A percentile compares a stretch with the other conserved stretches of the same genome.
phyloP scores from a whole-genome alignment of 108 stramenopile species.

The Skeletonema potamos region DNA sequence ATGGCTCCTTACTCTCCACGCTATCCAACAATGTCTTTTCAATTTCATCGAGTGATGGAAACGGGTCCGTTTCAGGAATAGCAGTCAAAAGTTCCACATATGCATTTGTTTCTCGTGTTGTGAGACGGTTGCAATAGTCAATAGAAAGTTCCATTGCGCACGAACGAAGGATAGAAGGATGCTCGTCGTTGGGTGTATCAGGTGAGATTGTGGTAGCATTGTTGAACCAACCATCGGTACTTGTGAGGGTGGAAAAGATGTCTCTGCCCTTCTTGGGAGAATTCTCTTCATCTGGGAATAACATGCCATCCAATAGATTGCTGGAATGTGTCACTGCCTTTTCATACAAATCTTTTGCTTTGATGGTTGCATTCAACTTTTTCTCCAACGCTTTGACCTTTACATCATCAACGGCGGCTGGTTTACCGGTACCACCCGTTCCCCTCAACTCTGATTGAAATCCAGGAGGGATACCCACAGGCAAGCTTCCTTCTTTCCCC shows the following conservation, averaged over 20 bases:
- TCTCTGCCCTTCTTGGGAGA: constrained; percentile 23
- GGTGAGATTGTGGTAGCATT: constrained; percentile 27
- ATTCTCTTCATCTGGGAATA: constrained; percentile 41
- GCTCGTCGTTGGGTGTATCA: constrained; percentile 19
- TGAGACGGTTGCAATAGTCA: constrained; percentile 75
- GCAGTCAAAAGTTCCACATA: constrained; percentile 46
- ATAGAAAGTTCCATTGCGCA: constrained; percentile 66
- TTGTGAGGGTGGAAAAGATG: constrained; percentile 48
- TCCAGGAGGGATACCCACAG: constrained; percentile 43
- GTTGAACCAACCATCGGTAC: constrained; percentile 47
- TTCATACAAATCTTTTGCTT: constrained; percentile 35
- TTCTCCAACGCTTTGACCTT: constrained; percentile 32
- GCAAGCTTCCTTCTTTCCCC: constrained; percentile 28
- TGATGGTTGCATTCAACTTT: constrained; percentile 42
- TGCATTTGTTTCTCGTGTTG: constrained; percentile 43
- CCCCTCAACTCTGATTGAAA: constrained; percentile 36
- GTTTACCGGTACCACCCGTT: neutral
- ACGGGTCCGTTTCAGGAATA: constrained; percentile 44
- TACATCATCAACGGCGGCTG: neutral
- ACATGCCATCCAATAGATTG: constrained; percentile 53
- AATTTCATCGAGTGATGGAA: constrained; percentile 46
- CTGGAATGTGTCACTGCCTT: constrained; percentile 45
- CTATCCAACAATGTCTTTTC: constrained; percentile 39
- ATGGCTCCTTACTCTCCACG: constrained; percentile 55
- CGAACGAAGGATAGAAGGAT: constrained; percentile 46